Evolutionary conservation across 306 rosid genomes (phyloP), one percentile per base, ranked within the genome.

Genomic region (Quercus engelmannii): DNA sequence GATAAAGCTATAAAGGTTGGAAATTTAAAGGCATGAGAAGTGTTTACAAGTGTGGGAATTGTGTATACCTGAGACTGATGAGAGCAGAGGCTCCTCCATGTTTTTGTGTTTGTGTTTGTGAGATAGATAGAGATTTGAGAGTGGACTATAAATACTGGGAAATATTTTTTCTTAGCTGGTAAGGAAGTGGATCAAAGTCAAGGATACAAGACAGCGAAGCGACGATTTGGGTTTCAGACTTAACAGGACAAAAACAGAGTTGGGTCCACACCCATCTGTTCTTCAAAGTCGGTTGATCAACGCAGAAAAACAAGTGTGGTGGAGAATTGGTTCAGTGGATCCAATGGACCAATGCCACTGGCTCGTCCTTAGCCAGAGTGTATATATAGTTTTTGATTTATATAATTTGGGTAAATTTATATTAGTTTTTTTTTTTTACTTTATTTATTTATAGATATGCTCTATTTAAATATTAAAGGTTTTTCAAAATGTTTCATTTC

Each of bases 71-170:
- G 98, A 35, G 43, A 35, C 43, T 35, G 43, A 35, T 35, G 43
- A 76, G 5, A 95, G 83, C 68, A 93, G 86, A 81, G 98, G 93
- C 73, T 90, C 78, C 75, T 91, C 97, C 97, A 92, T 93, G 41
- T 74, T 41, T 51, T 54, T 25, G 15, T 43, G 3, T 8, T 21
- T 69, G 54, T 23, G 84, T 9, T n/a, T 14, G 41, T 8, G 79
- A 54, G 58, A 65, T 5, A 41, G 80, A n/a, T 21, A 14, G 4
- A 14, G 26, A 67, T 3, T 3, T 8, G 51, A 3, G 2, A 10
- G 4, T 3, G 31, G 23, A 59, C 30, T 18, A 33, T 7, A 46
- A 46, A 33, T 18, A 67, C 35, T 6, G 51, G 19, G 52, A 46
- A 35, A 35, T 35, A 33, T 18, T 18, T 67, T 67, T 67, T 9